Conservation (phyloP, 116 monocot species). For the Cymodocea nodosa region DNA sequence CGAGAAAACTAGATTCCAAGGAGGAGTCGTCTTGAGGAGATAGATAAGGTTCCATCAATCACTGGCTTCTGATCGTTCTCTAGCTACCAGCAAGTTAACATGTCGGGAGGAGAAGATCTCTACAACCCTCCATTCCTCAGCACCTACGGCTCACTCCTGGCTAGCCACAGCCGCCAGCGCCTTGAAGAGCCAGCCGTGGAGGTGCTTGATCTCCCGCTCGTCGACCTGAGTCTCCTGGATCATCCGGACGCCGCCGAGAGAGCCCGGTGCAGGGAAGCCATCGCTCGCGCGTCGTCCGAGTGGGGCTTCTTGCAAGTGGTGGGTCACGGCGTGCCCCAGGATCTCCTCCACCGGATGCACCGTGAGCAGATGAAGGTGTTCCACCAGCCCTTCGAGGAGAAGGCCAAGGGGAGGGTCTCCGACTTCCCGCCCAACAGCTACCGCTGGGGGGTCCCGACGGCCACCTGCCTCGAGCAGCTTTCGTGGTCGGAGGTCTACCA, state of each 20-base stretch:
- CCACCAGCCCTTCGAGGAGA: constrained; percentile 48
- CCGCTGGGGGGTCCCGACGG: constrained; percentile 61
- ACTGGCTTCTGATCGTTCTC: too few species aligned
- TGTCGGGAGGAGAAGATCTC: too few species aligned
- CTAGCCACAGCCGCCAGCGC: too few species aligned
- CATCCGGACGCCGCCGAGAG: constrained; percentile 10
- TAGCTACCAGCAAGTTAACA: too few species aligned
- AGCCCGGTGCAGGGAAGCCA: constrained; percentile 19
- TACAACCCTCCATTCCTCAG: too few species aligned
- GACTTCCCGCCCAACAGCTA: constrained; percentile 42
- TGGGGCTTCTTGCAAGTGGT: constrained; percentile 84
- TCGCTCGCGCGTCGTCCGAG: constrained; percentile 45
- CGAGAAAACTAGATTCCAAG: too few species aligned
- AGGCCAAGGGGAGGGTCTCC: constrained; percentile 19
- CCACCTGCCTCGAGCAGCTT: constrained; percentile 44
- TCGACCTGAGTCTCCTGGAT: constrained; percentile 7
- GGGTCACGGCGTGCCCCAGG: constrained; percentile 47
- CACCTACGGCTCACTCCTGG: too few species aligned
- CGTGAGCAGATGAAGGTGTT: constrained; percentile 46
- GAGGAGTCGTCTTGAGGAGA: too few species aligned
- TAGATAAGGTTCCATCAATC: too few species aligned
- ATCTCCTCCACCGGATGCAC: constrained; percentile 31
- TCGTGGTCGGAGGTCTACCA: constrained; percentile 93
- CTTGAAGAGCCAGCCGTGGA: neutral
- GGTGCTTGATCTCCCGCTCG: constrained; percentile 46